These are phyloP conservation scores for Syzygium malaccense DNA, from an alignment of 441 rosid species.

Conservation along the genomic window DNA sequence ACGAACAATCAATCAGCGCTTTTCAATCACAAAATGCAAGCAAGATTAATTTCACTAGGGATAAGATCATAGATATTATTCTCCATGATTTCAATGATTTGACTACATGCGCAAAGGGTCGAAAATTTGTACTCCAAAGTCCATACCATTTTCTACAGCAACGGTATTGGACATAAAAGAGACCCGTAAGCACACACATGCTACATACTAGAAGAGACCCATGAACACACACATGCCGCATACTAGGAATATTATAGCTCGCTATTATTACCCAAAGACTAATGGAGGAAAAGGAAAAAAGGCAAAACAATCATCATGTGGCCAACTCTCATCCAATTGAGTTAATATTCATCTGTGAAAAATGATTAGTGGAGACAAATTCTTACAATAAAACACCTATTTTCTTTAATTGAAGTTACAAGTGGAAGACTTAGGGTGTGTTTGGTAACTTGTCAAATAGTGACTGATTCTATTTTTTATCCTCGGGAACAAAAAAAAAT, in stretches of 20 bases:
- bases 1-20: neutral
- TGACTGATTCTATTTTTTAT: too few species aligned
- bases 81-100: neutral
- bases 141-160: neutral
- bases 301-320: neutral
- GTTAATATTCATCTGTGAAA: neutral
- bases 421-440: neutral
- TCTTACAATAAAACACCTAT: neutral
- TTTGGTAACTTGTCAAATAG: too few species aligned
- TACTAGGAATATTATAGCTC: neutral
- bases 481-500: too few species aligned
- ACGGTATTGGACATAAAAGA: neutral
- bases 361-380: neutral
- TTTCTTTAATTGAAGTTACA: neutral
- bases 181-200: neutral
- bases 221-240: neutral
- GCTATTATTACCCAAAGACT: neutral
- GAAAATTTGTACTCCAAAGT: neutral
- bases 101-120: neutral
- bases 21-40: neutral
- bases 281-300: neutral
- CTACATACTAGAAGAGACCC: neutral
- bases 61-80: neutral
- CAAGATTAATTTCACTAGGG: neutral
- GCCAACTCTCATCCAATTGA: neutral